These are phyloP conservation scores for Xylariaceae sp. DNA, from an alignment of 2,329 filamentous ascomycete genomes.

Conservation along the genomic window DNA sequence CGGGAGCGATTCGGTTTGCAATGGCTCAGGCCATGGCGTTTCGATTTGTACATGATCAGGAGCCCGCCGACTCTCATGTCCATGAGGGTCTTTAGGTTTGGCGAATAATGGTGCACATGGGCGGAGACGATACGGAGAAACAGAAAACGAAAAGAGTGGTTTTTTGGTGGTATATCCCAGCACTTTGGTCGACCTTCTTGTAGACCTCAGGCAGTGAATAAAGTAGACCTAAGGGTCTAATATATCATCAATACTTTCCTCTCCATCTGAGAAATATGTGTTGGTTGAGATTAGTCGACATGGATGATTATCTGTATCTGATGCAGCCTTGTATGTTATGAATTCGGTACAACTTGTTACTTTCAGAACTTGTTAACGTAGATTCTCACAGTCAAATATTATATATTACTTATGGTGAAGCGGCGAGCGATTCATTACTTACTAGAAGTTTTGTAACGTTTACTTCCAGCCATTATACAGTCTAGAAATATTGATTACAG, in stretches of 20 bases:
- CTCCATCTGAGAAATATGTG: not conserved
- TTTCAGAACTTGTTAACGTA: too few species aligned
- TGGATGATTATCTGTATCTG: not conserved
- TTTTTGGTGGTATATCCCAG: conserved; percentile 39
- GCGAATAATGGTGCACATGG: not conserved
- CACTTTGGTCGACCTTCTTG: conserved; percentile 25
- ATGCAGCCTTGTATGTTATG: too few species aligned
- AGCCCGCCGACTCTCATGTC: conserved; percentile 19
- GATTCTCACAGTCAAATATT: too few species aligned
- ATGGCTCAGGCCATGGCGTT: conserved; percentile 8
- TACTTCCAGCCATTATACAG: too few species aligned
- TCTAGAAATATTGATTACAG: too few species aligned
- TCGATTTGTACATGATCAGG: conserved; percentile 24
- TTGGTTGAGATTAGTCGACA: not conserved
- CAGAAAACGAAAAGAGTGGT: conserved; percentile 21
- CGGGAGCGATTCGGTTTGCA: conserved; percentile 15
- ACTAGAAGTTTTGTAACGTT: too few species aligned
- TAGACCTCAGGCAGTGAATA: conserved; percentile 37
- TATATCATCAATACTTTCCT: conserved; percentile 36
- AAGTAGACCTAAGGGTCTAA: conserved; percentile 35
- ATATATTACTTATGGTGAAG: too few species aligned
- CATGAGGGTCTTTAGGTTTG: not conserved
- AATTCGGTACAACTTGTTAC: too few species aligned
- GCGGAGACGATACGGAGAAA: not conserved
- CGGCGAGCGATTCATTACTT: too few species aligned